Percentiles rank a stretch among this genome's conserved stretches.
These are phyloP conservation scores for Friedmanniomyces simplex DNA, from an alignment of 495 filamentous ascomycete species.

Conservation along the genomic window DNA sequence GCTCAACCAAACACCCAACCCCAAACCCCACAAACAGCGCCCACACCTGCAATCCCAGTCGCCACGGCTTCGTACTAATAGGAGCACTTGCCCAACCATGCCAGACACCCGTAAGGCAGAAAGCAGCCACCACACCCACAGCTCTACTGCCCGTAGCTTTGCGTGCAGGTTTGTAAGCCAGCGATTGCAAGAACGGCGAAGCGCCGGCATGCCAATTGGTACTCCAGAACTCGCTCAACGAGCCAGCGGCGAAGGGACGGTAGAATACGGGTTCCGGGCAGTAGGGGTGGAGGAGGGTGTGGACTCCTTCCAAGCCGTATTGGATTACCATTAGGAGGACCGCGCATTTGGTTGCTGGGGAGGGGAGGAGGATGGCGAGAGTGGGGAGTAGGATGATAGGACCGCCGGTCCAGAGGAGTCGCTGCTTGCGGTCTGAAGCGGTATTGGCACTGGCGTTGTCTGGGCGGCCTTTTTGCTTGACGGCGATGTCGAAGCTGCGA, in stretches of 20 bases:
- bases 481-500: constrained; percentile 14
- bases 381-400: background rate
- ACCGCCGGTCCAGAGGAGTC: background rate
- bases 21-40: constrained; percentile 8
- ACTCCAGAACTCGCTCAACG: constrained; percentile 10
- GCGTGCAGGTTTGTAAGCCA: constrained; percentile 6
- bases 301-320: background rate
- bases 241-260: constrained; percentile 5
- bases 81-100: constrained; percentile 6
- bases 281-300: constrained; percentile 3
- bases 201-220: constrained; percentile 11
- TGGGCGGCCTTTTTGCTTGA: constrained; percentile 7
- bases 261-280: constrained; percentile 8
- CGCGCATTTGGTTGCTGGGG: background rate
- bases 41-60: background rate
- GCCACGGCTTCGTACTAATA: background rate
- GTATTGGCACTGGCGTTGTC: background rate
- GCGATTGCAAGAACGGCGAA: constrained; percentile 4
- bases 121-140: constrained; percentile 6
- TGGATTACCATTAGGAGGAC: constrained; percentile 4
- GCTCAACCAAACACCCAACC: background rate
- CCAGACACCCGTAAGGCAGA: constrained; percentile 12
- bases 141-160: background rate
- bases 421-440: background rate
- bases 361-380: background rate